phyloP scores from a whole-genome alignment of 345 rosid species.

The Aethionema arabicum region DNA sequence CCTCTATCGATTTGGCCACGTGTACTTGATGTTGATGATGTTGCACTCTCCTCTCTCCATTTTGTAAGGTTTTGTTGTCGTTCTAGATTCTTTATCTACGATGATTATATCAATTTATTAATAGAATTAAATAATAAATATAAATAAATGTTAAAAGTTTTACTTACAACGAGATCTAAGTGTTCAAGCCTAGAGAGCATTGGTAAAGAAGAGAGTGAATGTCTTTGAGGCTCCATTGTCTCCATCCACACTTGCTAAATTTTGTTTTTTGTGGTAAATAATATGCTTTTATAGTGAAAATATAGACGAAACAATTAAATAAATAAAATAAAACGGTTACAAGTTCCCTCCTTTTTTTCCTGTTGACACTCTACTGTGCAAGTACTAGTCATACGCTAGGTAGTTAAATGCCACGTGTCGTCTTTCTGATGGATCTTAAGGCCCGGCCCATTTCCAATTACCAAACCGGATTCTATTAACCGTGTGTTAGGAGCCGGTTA shows the following conservation, averaged over 20 bases:
- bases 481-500: too few species aligned
- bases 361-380: slow-evolving; percentile 16
- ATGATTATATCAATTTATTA: background rate
- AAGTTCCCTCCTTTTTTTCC: slow-evolving; percentile 39
- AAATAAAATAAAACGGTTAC: slow-evolving; percentile 35
- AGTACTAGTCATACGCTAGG: slow-evolving; percentile 36
- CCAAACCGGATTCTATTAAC: background rate
- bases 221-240: slow-evolving; percentile 51
- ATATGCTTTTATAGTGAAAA: slow-evolving; percentile 10
- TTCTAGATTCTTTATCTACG: slow-evolving; percentile 66
- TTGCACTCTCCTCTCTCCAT: slow-evolving; percentile 36
- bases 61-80: slow-evolving; percentile 46
- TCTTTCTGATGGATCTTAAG: background rate
- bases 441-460: slow-evolving; percentile 2
- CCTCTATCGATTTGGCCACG: slow-evolving; percentile 44
- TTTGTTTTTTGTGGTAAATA: background rate
- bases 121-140: background rate
- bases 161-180: slow-evolving; percentile 57
- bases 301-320: background rate
- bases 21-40: background rate
- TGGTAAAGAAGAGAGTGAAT: slow-evolving; percentile 44
- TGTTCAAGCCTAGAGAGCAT: slow-evolving; percentile 73
- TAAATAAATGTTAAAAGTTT: background rate
- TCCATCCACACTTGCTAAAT: slow-evolving; percentile 24
- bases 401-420: slow-evolving; percentile 21